Evolutionary conservation across 1,139 yeast genomes (phyloP).

Genomic region (Petasospora fabianii): DNA sequence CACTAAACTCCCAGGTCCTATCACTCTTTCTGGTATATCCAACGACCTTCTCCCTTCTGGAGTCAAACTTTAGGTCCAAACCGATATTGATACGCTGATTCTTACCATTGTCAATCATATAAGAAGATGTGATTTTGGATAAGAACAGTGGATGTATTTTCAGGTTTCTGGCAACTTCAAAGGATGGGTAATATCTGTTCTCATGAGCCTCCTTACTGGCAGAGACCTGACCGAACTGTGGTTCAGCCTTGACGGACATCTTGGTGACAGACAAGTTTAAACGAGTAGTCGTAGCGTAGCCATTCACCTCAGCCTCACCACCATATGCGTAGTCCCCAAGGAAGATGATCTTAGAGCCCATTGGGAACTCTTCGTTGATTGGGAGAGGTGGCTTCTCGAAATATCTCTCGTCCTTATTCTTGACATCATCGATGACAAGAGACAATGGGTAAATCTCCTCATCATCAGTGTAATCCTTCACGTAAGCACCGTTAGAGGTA

Average conservation of each 20-base stretch:
- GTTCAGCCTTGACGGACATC: constrained; percentile 51
- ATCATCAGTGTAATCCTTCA: constrained; percentile 57
- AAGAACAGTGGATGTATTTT: constrained; percentile 61
- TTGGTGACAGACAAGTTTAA: constrained; percentile 54
- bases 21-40: constrained; percentile 75
- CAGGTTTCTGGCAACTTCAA: constrained; percentile 58
- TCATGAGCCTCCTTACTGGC: constrained; percentile 53
- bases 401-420: constrained; percentile 70
- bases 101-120: constrained; percentile 51
- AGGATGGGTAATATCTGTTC: constrained; percentile 63
- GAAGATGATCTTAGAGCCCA: constrained; percentile 69
- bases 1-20: constrained; percentile 82
- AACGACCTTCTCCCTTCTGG: constrained; percentile 73
- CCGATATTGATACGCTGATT: constrained; percentile 72
- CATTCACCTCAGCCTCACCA: constrained; percentile 71
- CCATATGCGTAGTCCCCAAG: constrained; percentile 91
- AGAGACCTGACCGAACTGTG: constrained; percentile 58
- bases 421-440: constrained; percentile 71
- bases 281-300: constrained; percentile 46
- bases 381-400: constrained; percentile 73
- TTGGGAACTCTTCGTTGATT: constrained; percentile 77
- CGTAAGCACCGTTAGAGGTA: constrained; percentile 67
- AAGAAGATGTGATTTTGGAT: constrained; percentile 75
- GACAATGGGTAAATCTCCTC: constrained; percentile 69
- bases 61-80: constrained; percentile 79